These are phyloP conservation scores for Penicillium corylophilum DNA, from an alignment of 2,329 filamentous ascomycete species.

Conservation along the genomic window DNA sequence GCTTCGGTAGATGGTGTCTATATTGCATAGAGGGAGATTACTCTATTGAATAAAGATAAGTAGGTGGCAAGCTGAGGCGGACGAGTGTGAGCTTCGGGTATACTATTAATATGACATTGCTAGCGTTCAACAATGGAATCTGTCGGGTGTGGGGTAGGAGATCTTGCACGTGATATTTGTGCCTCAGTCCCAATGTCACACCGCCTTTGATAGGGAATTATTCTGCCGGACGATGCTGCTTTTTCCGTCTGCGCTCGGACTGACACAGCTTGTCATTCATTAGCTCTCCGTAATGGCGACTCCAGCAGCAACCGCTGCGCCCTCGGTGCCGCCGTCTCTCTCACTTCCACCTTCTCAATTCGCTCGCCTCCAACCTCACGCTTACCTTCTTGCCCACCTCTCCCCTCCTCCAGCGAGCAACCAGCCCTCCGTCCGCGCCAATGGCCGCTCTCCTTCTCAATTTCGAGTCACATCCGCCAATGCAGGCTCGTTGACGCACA, in stretches of 20 bases:
- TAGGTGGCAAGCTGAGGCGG: too few relatives aligned
- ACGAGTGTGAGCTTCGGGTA: too few relatives aligned
- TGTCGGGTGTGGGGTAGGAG: too few relatives aligned
- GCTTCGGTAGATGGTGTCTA: too few relatives aligned
- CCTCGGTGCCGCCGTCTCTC: conserved; percentile 42
- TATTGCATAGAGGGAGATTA: too few relatives aligned
- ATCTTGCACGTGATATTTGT: not conserved
- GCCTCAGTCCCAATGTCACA: not conserved
- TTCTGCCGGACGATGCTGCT: conserved; percentile 24
- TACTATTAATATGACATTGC: too few relatives aligned
- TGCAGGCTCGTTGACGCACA: conserved; percentile 79
- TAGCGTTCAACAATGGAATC: too few relatives aligned
- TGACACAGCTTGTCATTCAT: not conserved
- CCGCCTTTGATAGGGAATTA: conserved; percentile 26
- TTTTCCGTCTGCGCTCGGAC: conserved; percentile 11
- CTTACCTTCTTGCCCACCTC: conserved; percentile 87
- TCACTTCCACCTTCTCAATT: conserved; percentile 68
- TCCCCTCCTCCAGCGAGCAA: conserved; percentile 54
- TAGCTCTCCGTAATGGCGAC: conserved; percentile 23
- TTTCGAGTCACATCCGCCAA: conserved; percentile 75
- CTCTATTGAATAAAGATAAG: too few relatives aligned
- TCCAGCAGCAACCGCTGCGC: conserved; percentile 20
- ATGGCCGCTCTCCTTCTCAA: conserved; percentile 70
- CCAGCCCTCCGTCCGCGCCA: conserved; percentile 68
- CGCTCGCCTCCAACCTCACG: conserved; percentile 83